These are phyloP conservation scores for Protea cynaroides DNA, from an alignment of 164 flowering plant genomes.

Conservation along the genomic window DNA sequence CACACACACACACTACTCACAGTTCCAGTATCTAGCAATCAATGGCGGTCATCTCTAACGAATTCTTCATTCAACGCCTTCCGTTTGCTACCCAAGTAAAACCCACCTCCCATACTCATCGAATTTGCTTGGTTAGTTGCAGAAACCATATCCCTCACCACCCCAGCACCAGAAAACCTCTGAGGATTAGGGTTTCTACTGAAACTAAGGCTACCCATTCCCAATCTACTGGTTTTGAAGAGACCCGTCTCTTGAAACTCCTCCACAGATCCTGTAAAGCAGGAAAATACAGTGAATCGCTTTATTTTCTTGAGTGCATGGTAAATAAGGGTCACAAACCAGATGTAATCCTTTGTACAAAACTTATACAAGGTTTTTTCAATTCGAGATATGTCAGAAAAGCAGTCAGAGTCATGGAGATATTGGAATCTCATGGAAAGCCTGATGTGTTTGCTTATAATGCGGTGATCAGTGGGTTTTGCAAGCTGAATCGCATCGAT, in stretches of 20 bases:
- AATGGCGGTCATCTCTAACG: conserved; percentile 28
- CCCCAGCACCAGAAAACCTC: conserved; percentile 14
- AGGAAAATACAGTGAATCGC: conserved; percentile 54
- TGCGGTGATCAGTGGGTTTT: conserved; percentile 66
- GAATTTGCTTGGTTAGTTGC: conserved; percentile 16
- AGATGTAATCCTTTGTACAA: conserved; percentile 78
- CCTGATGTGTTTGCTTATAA: conserved; percentile 72
- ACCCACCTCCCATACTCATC: conserved; percentile 22
- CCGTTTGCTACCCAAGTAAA: conserved; percentile 18
- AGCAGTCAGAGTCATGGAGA: conserved; percentile 59
- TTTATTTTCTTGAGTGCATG: conserved; percentile 58
- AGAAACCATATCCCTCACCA: conserved; percentile 16
- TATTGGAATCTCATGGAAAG: conserved; percentile 53
- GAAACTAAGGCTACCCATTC: conserved; percentile 33
- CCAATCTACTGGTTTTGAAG: conserved; percentile 35
- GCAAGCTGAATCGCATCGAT: conserved; percentile 52
- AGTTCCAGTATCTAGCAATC: too few relatives aligned
- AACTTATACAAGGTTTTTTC: conserved; percentile 63
- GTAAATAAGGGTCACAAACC: conserved; percentile 57
- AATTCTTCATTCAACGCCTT: conserved; percentile 26
- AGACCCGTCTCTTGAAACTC: conserved; percentile 51
- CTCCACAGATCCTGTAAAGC: conserved; percentile 59
- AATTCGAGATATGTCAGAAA: conserved; percentile 38
- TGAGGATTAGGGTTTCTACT: conserved; percentile 20
- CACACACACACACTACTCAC: too few relatives aligned